A percentile compares a stretch with the other conserved stretches of the same genome.
phyloP scores from a whole-genome alignment of 164 flowering plant species.

The Buxus sempervirens region DNA sequence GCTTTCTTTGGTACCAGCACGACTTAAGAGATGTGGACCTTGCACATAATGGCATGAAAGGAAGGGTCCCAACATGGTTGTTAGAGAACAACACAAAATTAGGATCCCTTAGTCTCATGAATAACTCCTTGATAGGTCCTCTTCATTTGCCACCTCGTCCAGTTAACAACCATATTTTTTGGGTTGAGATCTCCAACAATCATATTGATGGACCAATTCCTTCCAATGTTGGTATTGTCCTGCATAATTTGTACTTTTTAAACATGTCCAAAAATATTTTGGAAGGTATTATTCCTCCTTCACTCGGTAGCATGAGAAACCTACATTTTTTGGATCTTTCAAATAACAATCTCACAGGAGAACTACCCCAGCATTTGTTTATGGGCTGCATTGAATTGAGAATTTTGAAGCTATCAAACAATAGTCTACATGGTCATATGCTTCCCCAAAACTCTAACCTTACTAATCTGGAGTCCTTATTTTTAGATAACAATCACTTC shows the following conservation, averaged over 20 bases:
- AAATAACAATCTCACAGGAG: background rate
- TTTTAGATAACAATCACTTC: conserved; percentile 5
- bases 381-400: background rate
- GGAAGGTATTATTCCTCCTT: background rate
- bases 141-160: background rate
- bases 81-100: conserved; percentile 14
- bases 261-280: conserved; percentile 3
- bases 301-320: background rate
- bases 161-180: no score
- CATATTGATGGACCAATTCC: background rate
- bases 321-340: background rate
- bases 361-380: background rate
- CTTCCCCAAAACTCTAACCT: conserved; percentile 3
- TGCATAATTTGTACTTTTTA: background rate
- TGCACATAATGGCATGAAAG: background rate
- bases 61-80: conserved; percentile 19
- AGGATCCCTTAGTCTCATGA: background rate
- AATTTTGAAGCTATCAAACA: background rate
- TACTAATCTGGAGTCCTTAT: background rate
- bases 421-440: background rate
- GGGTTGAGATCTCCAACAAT: conserved; percentile 2
- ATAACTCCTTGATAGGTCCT: conserved; percentile 7
- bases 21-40: conserved; percentile 10
- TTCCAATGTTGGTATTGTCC: background rate
- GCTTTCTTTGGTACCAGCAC: conserved; percentile 12